These are phyloP conservation scores for Acanthamoeba sp. DNA, from an alignment of 208 protist genomes.

Conservation along the genomic window DNA sequence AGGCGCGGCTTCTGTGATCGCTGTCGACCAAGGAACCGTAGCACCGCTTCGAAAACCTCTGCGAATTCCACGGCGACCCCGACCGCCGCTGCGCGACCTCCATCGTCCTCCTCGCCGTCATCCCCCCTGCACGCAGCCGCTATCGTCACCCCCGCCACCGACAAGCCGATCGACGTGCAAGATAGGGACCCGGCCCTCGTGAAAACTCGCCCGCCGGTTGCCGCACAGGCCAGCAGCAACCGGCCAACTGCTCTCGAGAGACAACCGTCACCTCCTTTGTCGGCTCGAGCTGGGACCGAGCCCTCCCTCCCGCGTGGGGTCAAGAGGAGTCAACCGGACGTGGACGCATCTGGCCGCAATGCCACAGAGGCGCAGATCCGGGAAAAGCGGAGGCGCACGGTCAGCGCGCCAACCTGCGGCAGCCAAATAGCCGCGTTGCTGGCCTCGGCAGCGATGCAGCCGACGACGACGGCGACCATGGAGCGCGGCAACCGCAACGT, in stretches of 20 bases:
- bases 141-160: not conserved
- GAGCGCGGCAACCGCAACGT: slow-evolving; percentile 41
- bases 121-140: not conserved
- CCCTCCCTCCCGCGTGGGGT: not conserved
- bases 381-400: slow-evolving; percentile 1
- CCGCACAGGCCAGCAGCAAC: not conserved
- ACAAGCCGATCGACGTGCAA: not conserved
- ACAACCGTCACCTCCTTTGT: not conserved
- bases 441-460: too few species aligned
- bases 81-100: not conserved
- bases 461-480: not conserved
- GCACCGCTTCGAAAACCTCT: not conserved
- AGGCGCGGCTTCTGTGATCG: slow-evolving; percentile 51
- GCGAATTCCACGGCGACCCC: not conserved
- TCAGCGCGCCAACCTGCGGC: not conserved
- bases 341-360: not conserved
- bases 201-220: not conserved
- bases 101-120: not conserved
- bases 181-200: not conserved
- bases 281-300: not conserved
- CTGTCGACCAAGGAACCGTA: slow-evolving; percentile 22
- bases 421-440: not conserved
- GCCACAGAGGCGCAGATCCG: not conserved
- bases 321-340: not conserved
- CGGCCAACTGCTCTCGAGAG: not conserved